These are phyloP conservation scores for Chloris gayana DNA, from an alignment of 176 grass and related monocot genomes.

Conservation along the genomic window DNA sequence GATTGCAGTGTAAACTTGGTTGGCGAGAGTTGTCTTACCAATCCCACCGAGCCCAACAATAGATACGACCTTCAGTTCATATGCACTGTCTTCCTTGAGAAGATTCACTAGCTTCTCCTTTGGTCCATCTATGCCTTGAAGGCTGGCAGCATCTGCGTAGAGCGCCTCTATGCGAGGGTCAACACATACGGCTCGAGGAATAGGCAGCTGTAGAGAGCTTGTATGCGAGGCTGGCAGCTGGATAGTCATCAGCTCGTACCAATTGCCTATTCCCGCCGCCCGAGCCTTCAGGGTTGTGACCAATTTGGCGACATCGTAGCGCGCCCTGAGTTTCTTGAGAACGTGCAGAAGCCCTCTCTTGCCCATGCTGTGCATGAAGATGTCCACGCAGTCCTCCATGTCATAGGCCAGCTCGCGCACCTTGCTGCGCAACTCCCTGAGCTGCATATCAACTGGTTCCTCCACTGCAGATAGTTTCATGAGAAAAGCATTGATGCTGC, in stretches of 20 bases:
- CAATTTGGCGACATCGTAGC: neutral
- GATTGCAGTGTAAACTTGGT: neutral
- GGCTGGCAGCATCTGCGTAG: neutral
- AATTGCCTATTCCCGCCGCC: neutral
- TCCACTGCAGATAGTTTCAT: neutral
- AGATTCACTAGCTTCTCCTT: too few relatives aligned
- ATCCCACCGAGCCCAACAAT: conserved; percentile 26
- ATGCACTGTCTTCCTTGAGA: too few relatives aligned
- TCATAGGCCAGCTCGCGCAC: conserved; percentile 33
- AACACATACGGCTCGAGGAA: too few relatives aligned
- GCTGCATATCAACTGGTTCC: neutral
- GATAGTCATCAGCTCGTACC: too few relatives aligned
- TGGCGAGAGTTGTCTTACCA: conserved; percentile 28
- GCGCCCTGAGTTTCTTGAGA: neutral
- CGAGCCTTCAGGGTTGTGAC: neutral
- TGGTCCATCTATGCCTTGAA: neutral
- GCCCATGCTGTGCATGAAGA: neutral
- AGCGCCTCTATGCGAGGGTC: too few relatives aligned
- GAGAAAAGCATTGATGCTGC: conserved; percentile 29
- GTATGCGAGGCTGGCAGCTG: too few relatives aligned
- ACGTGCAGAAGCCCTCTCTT: too few relatives aligned
- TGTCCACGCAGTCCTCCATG: conserved; percentile 36
- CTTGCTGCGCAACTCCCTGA: neutral
- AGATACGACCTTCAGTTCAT: neutral
- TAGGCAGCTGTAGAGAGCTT: too few relatives aligned